These are phyloP conservation scores for Lipomyces japonicus DNA, from an alignment of 805 yeast genomes.

Conservation along the genomic window DNA sequence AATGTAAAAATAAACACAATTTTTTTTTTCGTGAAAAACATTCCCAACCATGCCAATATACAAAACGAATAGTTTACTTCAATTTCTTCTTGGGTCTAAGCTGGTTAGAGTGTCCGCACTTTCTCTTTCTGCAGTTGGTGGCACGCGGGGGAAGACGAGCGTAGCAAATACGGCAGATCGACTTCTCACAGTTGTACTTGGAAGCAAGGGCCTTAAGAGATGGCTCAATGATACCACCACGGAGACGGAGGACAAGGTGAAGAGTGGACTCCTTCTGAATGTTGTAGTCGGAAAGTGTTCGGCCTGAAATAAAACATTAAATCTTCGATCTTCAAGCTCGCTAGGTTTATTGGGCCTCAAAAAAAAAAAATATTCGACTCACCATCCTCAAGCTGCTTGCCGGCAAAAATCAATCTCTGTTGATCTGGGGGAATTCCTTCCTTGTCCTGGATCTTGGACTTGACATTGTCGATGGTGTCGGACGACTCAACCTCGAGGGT, in stretches of 20 bases:
- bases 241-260: slow-evolving; percentile 92
- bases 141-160: slow-evolving; percentile 99
- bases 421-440: slow-evolving; percentile 99
- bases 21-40: background rate
- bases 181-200: slow-evolving; percentile 99
- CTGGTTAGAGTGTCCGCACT: slow-evolving; percentile 99
- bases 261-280: slow-evolving; percentile 99
- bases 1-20: too few species aligned
- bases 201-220: slow-evolving; percentile 98
- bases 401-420: slow-evolving; percentile 99
- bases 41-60: background rate
- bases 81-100: slow-evolving; percentile 78
- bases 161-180: slow-evolving; percentile 99
- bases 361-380: background rate
- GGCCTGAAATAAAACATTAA: slow-evolving; percentile 47
- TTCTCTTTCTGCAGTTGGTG: slow-evolving; percentile 99
- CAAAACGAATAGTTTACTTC: slow-evolving; percentile 54
- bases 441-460: slow-evolving; percentile 98
- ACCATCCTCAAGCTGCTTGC: slow-evolving; percentile 95
- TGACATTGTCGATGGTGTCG: slow-evolving; percentile 98
- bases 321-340: slow-evolving; percentile 17
- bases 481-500: slow-evolving; percentile 98
- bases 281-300: slow-evolving; percentile 99
- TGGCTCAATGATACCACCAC: slow-evolving; percentile 99
- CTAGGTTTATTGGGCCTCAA: background rate